Percentiles rank a stretch among this genome's conserved stretches.
Evolutionary conservation across 306 rosid species (phyloP).

Genomic region (Casuarina glauca): DNA sequence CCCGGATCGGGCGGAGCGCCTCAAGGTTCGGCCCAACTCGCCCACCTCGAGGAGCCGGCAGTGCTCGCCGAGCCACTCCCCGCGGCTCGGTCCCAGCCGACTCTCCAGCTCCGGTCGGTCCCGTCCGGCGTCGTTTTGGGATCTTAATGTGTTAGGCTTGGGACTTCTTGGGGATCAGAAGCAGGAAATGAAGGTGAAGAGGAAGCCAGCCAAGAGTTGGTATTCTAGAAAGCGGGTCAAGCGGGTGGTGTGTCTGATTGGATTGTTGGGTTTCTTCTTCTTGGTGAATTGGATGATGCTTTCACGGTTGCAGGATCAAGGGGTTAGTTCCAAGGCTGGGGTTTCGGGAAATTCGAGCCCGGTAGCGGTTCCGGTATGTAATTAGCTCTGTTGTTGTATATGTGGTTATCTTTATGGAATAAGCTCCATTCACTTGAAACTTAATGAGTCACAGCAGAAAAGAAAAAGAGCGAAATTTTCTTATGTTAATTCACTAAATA

Average conservation of each 20-base stretch:
- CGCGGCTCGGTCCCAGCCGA: conserved; percentile 53
- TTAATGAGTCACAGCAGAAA: too few species aligned
- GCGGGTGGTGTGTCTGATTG: conserved; percentile 49
- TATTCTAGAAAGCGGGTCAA: conserved; percentile 56
- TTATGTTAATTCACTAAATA: background rate
- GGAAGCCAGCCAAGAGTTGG: conserved; percentile 49
- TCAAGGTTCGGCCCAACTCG: conserved; percentile 36
- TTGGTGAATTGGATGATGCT: conserved; percentile 75
- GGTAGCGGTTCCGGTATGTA: conserved; percentile 46
- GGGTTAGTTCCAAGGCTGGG: conserved; percentile 24
- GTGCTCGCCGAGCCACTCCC: conserved; percentile 57
- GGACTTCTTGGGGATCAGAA: conserved; percentile 26
- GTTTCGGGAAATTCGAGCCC: conserved; percentile 35
- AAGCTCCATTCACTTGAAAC: too few species aligned
- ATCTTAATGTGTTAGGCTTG: conserved; percentile 16
- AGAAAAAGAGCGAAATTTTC: background rate
- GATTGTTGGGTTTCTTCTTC: conserved; percentile 52
- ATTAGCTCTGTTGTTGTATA: background rate
- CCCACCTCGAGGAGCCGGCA: conserved; percentile 50
- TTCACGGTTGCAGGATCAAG: conserved; percentile 49
- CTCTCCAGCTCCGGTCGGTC: conserved; percentile 52
- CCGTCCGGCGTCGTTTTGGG: conserved; percentile 27
- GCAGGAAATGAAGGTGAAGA: conserved; percentile 27
- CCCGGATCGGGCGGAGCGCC: conserved; percentile 44
- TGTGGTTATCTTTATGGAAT: background rate